Base-by-base conservation (phyloP, 2,329 filamentous ascomycete species). In the Sarocladium brachiariae region DNA sequence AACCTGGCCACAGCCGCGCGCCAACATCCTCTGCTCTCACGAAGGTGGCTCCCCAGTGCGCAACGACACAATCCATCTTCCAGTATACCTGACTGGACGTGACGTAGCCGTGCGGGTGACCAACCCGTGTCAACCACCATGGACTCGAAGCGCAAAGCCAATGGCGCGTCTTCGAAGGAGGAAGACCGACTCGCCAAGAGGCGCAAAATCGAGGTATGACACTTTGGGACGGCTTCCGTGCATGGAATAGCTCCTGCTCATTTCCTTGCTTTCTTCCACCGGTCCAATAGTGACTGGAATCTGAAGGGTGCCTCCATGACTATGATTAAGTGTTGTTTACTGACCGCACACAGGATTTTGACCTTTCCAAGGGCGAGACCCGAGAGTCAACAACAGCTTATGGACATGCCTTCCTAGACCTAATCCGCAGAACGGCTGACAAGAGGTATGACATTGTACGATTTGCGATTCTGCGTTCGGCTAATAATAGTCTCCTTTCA, bases 351-450 rank as follows among this genome's bases (percentile, higher is more conserved):
- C 27, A 55, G 53, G 53, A 55, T n/a, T 77, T 72, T 56, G 73
- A 80, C 54, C 65, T 80, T 24, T 65, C 70, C 45, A 70, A 76
- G 52, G 74, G 73, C 56, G 86, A 91, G 67, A 83, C 78, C 14
- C 67, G 70, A 50, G 82, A 87, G 63, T 82, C 82, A 14, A 91
- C 87, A 2, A 84, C 83, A 13, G 77, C 83, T 51, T 79, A 83
- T 60, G 89, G 89, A 33, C 70, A 88, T 59, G 79, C 77, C 57
- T 87, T 95, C 61, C 71, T 95, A 39, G 82, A 88, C 50, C 83
- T 84, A 62, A 80, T 95, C 61, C 84, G 84, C 59, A 77, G 80
- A 56, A 89, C 87, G 19, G 81, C 82, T 55, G 89, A 95, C 66
- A 95, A 95, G 71, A 87, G 78, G 88, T 92, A 76, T 61, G 79